These are phyloP conservation scores for Alternaria gansuensis DNA, from an alignment of 2,329 filamentous ascomycete genomes.

Conservation along the genomic window DNA sequence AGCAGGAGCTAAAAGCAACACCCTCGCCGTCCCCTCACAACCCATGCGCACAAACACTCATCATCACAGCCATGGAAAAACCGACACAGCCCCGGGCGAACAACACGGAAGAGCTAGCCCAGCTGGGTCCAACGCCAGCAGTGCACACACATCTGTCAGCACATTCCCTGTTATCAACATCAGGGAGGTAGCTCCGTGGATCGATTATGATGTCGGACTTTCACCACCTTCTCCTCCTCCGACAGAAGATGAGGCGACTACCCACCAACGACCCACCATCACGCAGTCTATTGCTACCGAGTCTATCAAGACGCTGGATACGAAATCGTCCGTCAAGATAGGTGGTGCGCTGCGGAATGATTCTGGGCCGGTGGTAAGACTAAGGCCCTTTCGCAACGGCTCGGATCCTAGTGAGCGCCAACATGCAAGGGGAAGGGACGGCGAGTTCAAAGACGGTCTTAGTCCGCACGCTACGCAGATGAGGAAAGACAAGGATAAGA, in stretches of 20 bases:
- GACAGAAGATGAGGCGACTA: not conserved
- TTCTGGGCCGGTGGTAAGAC: not conserved
- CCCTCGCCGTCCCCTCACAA: slow-evolving; percentile 2
- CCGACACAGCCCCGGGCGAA: not conserved
- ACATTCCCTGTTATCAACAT: slow-evolving; percentile 22
- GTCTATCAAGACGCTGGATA: not conserved
- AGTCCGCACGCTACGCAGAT: not conserved
- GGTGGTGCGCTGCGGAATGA: not conserved
- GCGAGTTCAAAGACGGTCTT: slow-evolving; percentile 1
- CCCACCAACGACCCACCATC: slow-evolving; percentile 11
- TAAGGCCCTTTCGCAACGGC: not conserved
- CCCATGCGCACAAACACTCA: not conserved
- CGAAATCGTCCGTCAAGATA: not conserved
- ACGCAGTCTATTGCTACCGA: not conserved
- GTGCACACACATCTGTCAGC: slow-evolving; percentile 16
- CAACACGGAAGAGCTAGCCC: not conserved
- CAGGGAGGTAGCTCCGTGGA: slow-evolving; percentile 39
- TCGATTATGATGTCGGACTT: slow-evolving; percentile 24
- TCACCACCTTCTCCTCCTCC: not conserved
- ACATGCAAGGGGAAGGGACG: slow-evolving; percentile 6
- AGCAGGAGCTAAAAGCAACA: slow-evolving; percentile 3
- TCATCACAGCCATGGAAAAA: not conserved
- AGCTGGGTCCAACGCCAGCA: slow-evolving; percentile 22
- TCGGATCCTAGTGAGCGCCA: not conserved
- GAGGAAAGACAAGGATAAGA: slow-evolving; percentile 15